Evolutionary conservation across 2,329 filamentous ascomycete species (phyloP).

Genomic region (Diaporthe ilicicola): DNA sequence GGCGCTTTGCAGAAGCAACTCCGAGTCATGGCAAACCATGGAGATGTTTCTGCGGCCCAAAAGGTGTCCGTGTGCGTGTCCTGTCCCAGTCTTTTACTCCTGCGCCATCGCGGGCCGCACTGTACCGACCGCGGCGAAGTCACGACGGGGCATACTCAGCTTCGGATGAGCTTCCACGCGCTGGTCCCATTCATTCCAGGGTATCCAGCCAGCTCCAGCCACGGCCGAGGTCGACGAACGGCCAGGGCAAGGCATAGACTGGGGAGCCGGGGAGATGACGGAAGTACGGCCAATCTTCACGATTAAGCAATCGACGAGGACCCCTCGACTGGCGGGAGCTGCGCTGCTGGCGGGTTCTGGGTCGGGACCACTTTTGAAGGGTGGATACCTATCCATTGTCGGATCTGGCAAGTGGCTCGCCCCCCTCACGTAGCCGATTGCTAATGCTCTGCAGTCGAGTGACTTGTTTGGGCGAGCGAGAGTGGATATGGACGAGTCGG

Average conservation of each 20-base stretch:
- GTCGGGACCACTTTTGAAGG: constrained; percentile 8
- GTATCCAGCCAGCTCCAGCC: background rate
- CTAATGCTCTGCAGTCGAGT: constrained; percentile 21
- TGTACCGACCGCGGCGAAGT: constrained; percentile 1
- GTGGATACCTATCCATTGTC: background rate
- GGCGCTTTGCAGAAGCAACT: constrained; percentile 20
- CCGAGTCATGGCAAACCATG: background rate
- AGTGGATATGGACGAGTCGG: constrained; percentile 17
- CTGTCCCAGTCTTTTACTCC: background rate
- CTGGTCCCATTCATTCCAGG: background rate
- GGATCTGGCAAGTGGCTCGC: constrained; percentile 18
- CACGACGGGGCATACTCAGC: background rate
- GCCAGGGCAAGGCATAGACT: constrained; percentile 1
- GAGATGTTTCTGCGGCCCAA: constrained; percentile 6
- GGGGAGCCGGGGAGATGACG: background rate
- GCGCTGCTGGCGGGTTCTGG: constrained; percentile 7
- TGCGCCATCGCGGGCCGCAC: constrained; percentile 16
- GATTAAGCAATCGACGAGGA: constrained; percentile 6
- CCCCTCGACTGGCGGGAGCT: background rate
- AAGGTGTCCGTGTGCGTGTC: background rate
- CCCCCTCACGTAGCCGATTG: constrained; percentile 1
- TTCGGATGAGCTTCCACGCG: background rate
- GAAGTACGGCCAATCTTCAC: background rate
- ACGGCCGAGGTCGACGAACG: background rate
- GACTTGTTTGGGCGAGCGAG: constrained; percentile 9